Base-by-base conservation (phyloP, 805 yeast genomes). In the Zygotorulaspora chibaensis region DNA sequence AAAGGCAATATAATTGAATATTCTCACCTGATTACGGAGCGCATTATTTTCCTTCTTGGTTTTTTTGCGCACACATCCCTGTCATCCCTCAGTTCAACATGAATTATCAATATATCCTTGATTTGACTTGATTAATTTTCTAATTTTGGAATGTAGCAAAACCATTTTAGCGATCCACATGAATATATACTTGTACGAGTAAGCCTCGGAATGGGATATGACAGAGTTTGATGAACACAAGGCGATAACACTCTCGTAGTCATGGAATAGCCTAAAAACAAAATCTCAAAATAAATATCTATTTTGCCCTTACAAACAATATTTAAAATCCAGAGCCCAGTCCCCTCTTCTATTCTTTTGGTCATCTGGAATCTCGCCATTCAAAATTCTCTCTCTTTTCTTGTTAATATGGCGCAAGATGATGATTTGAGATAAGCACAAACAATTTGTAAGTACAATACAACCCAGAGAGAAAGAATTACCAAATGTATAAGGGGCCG, bases 381-480 rank as follows among this genome's bases (percentile, higher is more conserved):
- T 41, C 29, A 55, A 33, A 12, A 63, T 57, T 11, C 43, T 36
- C 13, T 49, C 49, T 40, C 48, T 57, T 10, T 43, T 39, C 13
- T 36, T 48, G 43, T 56, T 54, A 9, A 53, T 42, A 23, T 47
- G 33, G 13, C 35, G 36, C 8, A 61, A 41, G 29, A 55, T 40
- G 25, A 46, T 36, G 12, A 55, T 50, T 38, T 56, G 59, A 11
- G 48, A 33, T 5, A 50, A 40, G n/a, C 56, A 48, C 11, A 56
- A 37, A 7, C 58, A 35, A 30, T 52, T 53, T 3, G 62, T 52
- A 25, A 64, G 51, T 8, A 49, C 56, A 29, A 61, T 54, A 48
- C 66, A 53, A 3, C 76, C 75, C 26, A 71, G 50, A 8, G 74
- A 64, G 45, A 70, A 69, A 2, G 67, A 63, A 46, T 71, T 67